Evolutionary conservation across 345 rosid genomes (phyloP).

Genomic region (Eucalyptus pumila): DNA sequence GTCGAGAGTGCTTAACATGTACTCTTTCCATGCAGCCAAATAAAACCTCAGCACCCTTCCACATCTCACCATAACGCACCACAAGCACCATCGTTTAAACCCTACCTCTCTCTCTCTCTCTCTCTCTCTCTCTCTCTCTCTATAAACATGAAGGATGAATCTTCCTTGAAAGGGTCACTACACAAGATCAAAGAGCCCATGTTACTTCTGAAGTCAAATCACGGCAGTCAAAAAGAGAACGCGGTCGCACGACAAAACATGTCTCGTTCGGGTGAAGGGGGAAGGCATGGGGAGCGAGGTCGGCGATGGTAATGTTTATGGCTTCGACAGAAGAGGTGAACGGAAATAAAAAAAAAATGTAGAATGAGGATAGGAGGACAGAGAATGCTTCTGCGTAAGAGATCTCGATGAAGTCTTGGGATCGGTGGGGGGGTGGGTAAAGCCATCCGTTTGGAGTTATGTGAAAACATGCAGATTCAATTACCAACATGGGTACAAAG

Average conservation of each 20-base stretch:
- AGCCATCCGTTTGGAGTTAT: not conserved
- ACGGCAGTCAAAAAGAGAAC: not conserved
- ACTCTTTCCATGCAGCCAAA: not conserved
- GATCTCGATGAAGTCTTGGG: not conserved
- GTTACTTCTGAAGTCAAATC: not conserved
- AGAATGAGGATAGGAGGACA: not conserved
- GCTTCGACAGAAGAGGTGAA: not conserved
- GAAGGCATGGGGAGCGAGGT: not conserved
- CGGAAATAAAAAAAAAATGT: not conserved
- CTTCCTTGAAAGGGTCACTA: not conserved
- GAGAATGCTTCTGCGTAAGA: not conserved
- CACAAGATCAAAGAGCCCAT: not conserved
- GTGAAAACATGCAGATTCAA: not conserved
- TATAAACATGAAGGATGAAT: not conserved
- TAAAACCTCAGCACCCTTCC: not conserved
- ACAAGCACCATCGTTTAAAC: not conserved
- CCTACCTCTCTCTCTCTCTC: not conserved
- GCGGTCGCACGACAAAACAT: not conserved
- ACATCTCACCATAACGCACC: not conserved
- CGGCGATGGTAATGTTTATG: not conserved
- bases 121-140: not conserved
- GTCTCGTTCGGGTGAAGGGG: not conserved
- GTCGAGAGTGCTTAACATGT: not conserved
- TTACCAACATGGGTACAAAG: not conserved
- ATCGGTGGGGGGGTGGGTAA: not conserved